Evolutionary conservation across 805 yeast species (phyloP), one percentile per base, ranked within the genome.

Genomic region (Sugiyamaella marilandica): DNA sequence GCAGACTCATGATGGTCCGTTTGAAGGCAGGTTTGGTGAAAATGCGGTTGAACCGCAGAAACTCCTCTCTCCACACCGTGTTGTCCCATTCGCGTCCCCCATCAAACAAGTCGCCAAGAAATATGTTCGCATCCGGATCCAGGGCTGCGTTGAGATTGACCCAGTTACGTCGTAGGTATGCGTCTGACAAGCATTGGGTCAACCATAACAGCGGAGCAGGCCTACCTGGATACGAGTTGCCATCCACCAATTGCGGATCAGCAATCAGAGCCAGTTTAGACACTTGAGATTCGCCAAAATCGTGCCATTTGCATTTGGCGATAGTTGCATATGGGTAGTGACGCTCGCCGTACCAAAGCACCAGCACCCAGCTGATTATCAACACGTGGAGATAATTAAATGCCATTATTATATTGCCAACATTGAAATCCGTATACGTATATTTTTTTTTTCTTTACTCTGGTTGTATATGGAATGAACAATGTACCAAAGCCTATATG

Each of bases 241-340:
- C 85, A 64, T 94, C 99, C 62, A 94, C 85, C 41, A 94, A 75
- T 67, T 94, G 99, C 0, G 99, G 99, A 65, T 94, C 99, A 0
- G 97, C 98, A 34, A 88, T 75, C 10, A 94, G 57, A 0, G 79
- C 79, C 29, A 86, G 73, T 11, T 60, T 58, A 10, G 61, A 35
- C 9, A 47, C 21, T 7, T 35, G 32, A 11, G 43, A 35, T 2
- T 44, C 39, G 14, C 43, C 45, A 16, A 44, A 36, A 4, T 35
- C 45, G 59, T 68, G 61, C 96, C 96, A 90, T 4, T 68, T 59
- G 62, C 90, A 85, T 29, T 64, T 54, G 7, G 64, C 58, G 14
- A 84, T 67, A 0, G 79, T 74, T 16, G 67, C 59, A 49, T 66
- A 69, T 1, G 83, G 83, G 9, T 70, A 73, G 2, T 72, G 61